Conservation (phyloP, 2,329 filamentous ascomycete species). For the Sporothrix pseudoabietina region DNA sequence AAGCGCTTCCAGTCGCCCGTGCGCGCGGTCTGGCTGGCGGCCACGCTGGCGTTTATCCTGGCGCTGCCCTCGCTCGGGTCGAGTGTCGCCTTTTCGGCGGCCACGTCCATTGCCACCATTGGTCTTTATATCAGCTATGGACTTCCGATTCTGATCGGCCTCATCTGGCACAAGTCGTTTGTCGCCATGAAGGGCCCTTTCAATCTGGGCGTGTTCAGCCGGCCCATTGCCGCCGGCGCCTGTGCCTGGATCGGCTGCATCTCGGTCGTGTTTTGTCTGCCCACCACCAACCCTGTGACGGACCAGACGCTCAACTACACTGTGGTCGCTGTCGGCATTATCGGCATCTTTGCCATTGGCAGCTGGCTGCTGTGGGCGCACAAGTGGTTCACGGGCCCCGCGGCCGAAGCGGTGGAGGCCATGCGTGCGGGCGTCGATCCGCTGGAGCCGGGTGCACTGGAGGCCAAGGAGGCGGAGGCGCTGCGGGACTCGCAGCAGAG, state of each 20-base stretch:
- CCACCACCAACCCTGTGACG: constrained; percentile 57
- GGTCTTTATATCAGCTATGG: constrained; percentile 62
- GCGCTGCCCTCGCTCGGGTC: constrained; percentile 58
- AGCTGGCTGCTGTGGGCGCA: constrained; percentile 57
- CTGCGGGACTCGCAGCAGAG: constrained; percentile 17
- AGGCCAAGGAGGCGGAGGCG: constrained; percentile 41
- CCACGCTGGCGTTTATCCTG: constrained; percentile 56
- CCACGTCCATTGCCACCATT: constrained; percentile 61
- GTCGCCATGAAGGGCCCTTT: constrained; percentile 57
- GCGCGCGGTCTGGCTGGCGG: constrained; percentile 59
- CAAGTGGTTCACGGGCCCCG: constrained; percentile 59
- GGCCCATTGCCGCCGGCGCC: constrained; percentile 51
- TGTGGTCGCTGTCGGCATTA: constrained; percentile 60
- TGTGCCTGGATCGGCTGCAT: constrained; percentile 58
- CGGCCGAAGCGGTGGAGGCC: constrained; percentile 55
- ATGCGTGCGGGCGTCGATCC: constrained; percentile 53
- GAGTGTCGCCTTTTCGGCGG: constrained; percentile 58
- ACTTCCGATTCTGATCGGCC: constrained; percentile 57
- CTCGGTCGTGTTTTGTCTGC: constrained; percentile 60
- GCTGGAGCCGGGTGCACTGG: constrained; percentile 49
- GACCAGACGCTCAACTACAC: constrained; percentile 63
- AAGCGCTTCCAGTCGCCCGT: constrained; percentile 52
- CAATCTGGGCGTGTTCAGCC: constrained; percentile 51
- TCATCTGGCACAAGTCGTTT: constrained; percentile 56
- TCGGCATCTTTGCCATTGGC: constrained; percentile 50